Evolutionary conservation across 2,329 filamentous ascomycete genomes (phyloP), one percentile per base, ranked within the genome.

Genomic region (Hansfordia pulvinata): DNA sequence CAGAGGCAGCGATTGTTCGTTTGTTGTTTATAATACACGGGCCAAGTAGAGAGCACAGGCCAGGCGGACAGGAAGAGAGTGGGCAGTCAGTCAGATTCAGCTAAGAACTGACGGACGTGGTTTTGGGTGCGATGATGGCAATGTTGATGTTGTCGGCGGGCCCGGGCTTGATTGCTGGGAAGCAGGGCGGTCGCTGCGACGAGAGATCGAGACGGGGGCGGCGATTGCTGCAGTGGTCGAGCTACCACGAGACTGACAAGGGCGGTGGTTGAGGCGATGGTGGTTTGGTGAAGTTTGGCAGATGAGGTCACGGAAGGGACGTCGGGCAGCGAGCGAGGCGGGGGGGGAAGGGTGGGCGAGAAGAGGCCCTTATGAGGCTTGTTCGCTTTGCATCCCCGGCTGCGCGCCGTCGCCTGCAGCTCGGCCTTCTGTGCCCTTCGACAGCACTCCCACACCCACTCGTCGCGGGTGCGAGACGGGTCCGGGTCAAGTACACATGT

Each of bases 61-160:
- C 27, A 28, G 25, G 31, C 29, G 22, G 19, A 22, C 17, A 17
- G 27, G 30, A 23, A 20, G 17, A 29, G 25, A 33, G 37, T 23
- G 17, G 29, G 30, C 34, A 19, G 18, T 16, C 37, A 35, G 36
- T 41, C 44, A 47, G 35, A 48, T 46, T 47, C 47, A 50, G 37
- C 40, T 33, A 50, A 50, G 47, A 49, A 47, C 38, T 49, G 40
- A 34, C 40, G 23, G 8, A 8, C 4, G 15, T 6, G 8, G 22
- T 10, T 5, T 12, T 5, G 19, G 19, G n/a, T n/a, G n/a, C n/a
- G n/a, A n/a, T n/a, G n/a, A n/a, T n/a, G n/a, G n/a, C n/a, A n/a
- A n/a, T n/a, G n/a, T 10, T 10, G 10, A 12, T 10, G 23, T 8
- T 7, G 14, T 14, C 14, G 14, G 7, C 10, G 11, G 13, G 14